Evolutionary conservation across 768 basidiomycete genomes (phyloP).

Genomic region (Pluteus cervinus): DNA sequence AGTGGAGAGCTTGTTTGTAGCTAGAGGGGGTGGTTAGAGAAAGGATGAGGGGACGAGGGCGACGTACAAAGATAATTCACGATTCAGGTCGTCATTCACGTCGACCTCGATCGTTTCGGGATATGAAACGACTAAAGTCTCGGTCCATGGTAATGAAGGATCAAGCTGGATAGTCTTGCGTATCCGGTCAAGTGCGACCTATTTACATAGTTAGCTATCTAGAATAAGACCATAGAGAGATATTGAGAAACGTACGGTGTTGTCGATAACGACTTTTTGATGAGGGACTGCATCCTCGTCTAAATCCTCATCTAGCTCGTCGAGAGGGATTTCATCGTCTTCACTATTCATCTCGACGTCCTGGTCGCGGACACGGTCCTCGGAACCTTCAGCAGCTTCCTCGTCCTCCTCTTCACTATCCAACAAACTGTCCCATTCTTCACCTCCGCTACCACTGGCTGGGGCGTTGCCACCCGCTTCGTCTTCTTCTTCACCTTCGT

Average conservation of each 20-base stretch:
- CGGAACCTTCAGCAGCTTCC: conserved; percentile 25
- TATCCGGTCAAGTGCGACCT: conserved; percentile 80
- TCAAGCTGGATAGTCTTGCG: conserved; percentile 73
- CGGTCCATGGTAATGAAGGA: conserved; percentile 75
- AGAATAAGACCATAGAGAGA: conserved; percentile 1
- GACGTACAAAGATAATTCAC: conserved; percentile 92
- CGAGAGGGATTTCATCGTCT: conserved; percentile 53
- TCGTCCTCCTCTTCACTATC: conserved; percentile 17
- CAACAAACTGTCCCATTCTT: conserved; percentile 6
- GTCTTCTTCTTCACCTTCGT: conserved; percentile 24
- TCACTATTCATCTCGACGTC: conserved; percentile 53
- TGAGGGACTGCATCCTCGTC: conserved; percentile 80
- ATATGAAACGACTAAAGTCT: conserved; percentile 69
- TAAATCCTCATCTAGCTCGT: conserved; percentile 64
- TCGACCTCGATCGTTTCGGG: conserved; percentile 74
- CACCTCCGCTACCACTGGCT: conserved; percentile 8
- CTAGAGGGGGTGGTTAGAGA: conserved; percentile 31
- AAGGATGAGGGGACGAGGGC: neutral
- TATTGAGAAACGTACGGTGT: conserved; percentile 41
- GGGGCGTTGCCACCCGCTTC: conserved; percentile 24
- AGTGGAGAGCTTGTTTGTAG: conserved; percentile 91
- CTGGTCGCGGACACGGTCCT: conserved; percentile 36
- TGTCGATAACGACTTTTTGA: conserved; percentile 80
- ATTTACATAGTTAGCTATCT: neutral
- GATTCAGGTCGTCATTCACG: conserved; percentile 83